Conservation (phyloP, 140 eudicot species). For the Bidens hawaiensis region DNA sequence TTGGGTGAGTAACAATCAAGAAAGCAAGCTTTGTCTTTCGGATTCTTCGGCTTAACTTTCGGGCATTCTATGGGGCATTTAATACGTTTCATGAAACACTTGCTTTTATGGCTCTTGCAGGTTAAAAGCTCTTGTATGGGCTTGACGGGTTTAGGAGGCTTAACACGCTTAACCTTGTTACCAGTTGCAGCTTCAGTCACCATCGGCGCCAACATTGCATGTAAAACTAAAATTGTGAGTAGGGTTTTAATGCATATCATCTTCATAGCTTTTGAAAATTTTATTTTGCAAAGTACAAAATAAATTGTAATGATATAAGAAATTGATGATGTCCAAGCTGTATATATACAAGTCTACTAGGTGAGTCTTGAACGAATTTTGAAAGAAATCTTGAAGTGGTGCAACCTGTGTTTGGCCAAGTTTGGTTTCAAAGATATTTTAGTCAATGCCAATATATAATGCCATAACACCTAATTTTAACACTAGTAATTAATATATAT, state of each 20-base stretch:
- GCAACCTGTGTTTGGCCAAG: constrained; percentile 32
- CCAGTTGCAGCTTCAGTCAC: constrained; percentile 32
- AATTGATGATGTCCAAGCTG: background rate
- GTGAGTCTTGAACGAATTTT: constrained; percentile 28
- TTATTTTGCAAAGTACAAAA: background rate
- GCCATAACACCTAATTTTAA: background rate
- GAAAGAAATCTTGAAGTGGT: constrained; percentile 8
- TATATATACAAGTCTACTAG: constrained; percentile 14
- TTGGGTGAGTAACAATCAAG: constrained; percentile 54
- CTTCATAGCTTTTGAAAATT: background rate
- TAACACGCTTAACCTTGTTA: constrained; percentile 25
- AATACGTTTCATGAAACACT: constrained; percentile 43
- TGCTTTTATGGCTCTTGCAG: constrained; percentile 39
- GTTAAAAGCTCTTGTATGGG: constrained; percentile 28
- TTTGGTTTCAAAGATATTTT: constrained; percentile 6
- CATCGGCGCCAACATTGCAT: constrained; percentile 13
- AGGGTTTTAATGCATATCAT: constrained; percentile 19
- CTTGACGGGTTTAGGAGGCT: constrained; percentile 28
- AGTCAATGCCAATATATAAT: background rate
- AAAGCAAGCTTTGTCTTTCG: constrained; percentile 48
- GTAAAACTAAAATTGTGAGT: constrained; percentile 17
- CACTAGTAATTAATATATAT: no score
- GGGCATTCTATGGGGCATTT: constrained; percentile 50
- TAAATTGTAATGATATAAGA: constrained; percentile 4
- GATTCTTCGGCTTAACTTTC: constrained; percentile 34